A percentile compares a stretch with the other conserved stretches of the same genome.
These are phyloP conservation scores for Termitomyces sp. DNA, from an alignment of 768 basidiomycete genomes.

Conservation along the genomic window DNA sequence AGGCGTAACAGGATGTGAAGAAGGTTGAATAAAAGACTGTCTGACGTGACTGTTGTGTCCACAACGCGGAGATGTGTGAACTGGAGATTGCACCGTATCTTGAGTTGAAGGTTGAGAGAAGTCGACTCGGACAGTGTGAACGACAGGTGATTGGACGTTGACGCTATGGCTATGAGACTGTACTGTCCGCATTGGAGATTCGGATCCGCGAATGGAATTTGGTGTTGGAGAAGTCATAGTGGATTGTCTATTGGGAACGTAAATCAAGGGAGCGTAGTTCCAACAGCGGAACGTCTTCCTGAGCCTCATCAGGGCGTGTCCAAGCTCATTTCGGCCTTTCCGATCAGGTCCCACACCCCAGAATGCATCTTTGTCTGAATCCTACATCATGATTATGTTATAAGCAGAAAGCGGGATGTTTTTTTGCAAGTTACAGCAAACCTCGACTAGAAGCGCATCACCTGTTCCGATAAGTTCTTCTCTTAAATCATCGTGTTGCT, in stretches of 20 bases:
- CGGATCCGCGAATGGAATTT: background rate
- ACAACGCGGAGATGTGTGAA: background rate
- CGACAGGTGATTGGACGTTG: background rate
- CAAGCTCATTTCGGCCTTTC: conserved; percentile 68
- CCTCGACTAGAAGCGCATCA: conserved; percentile 66
- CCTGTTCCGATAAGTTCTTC: conserved; percentile 59
- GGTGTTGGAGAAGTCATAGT: background rate
- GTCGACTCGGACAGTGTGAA: background rate
- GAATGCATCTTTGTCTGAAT: conserved; percentile 73
- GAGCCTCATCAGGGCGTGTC: conserved; percentile 62
- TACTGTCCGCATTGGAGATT: conserved; percentile 26
- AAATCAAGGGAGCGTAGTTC: background rate
- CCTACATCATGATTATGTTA: conserved; percentile 29
- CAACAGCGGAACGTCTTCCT: conserved; percentile 42
- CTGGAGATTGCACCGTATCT: background rate
- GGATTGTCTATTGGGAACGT: background rate
- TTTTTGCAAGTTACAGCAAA: conserved; percentile 15
- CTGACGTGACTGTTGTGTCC: background rate
- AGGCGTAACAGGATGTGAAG: background rate
- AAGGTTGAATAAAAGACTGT: background rate
- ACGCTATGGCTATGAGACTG: background rate
- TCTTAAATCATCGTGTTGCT: conserved; percentile 57
- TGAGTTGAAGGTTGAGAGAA: background rate
- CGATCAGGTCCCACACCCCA: conserved; percentile 72
- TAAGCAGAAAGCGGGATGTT: conserved; percentile 1